Evolutionary conservation across 148 eudicot species (phyloP).

Genomic region (Talinum fruticosum): DNA sequence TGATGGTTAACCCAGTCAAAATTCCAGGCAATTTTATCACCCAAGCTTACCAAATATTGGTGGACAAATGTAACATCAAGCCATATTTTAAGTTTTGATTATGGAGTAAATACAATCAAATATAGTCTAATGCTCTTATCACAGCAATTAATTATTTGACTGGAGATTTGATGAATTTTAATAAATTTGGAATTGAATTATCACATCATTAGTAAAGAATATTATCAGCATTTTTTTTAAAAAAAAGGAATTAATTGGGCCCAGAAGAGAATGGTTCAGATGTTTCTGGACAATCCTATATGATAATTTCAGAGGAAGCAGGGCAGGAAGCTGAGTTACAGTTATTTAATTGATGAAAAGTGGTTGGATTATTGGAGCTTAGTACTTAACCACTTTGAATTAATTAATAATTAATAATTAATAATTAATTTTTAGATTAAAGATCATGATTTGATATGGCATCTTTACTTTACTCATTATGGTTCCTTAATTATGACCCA

Average conservation of each 20-base stretch:
- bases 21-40: neutral
- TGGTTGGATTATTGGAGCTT: constrained; percentile 7
- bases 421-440: neutral
- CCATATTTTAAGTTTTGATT: no score
- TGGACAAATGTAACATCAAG: neutral
- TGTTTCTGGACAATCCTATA: constrained; percentile 1
- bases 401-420: neutral
- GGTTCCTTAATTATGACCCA: neutral
- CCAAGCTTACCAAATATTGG: neutral
- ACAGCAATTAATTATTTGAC: no score
- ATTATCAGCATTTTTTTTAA: no score
- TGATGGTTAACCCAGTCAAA: neutral
- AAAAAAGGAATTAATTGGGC: neutral
- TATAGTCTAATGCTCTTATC: no score
- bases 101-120: no score
- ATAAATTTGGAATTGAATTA: neutral
- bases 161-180: neutral
- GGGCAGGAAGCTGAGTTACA: neutral
- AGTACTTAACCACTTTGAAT: neutral
- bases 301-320: constrained; percentile 8
- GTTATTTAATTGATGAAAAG: neutral
- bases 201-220: no score
- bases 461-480: neutral
- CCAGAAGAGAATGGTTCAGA: neutral
- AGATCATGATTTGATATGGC: neutral